phyloP scores from a whole-genome alignment of 2,329 filamentous ascomycete genomes.

The Dothistroma septosporum region DNA sequence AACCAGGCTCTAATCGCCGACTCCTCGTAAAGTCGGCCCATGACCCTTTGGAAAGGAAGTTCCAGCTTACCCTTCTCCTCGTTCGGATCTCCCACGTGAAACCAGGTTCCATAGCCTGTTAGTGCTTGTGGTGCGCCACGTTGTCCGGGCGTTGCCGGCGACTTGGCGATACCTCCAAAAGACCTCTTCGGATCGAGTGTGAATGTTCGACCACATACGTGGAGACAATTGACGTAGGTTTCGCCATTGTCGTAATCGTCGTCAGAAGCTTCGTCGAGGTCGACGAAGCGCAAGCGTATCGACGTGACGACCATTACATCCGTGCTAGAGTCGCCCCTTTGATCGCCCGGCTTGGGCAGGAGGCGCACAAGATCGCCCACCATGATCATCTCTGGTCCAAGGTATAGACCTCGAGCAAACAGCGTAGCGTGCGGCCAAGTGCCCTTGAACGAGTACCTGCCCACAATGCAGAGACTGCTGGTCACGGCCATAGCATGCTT shows the following conservation, averaged over 20 bases:
- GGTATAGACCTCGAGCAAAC: constrained; percentile 51
- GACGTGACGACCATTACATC: constrained; percentile 54
- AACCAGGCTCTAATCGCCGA: constrained; percentile 48
- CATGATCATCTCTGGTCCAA: constrained; percentile 54
- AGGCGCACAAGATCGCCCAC: constrained; percentile 55
- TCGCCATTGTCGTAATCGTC: constrained; percentile 43
- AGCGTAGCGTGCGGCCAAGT: constrained; percentile 53
- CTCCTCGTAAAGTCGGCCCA: constrained; percentile 54
- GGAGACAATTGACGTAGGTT: constrained; percentile 44
- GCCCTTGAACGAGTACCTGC: constrained; percentile 52
- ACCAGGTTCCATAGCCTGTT: constrained; percentile 49
- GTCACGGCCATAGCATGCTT: constrained; percentile 51
- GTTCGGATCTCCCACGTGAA: constrained; percentile 43
- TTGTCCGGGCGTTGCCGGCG: constrained; percentile 16
- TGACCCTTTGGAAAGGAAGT: constrained; percentile 49
- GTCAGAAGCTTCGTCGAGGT: constrained; percentile 46
- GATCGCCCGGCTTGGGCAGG: constrained; percentile 22
- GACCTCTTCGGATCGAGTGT: constrained; percentile 36
- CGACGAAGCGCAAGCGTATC: constrained; percentile 49
- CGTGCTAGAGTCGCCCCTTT: constrained; percentile 34
- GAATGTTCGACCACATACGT: constrained; percentile 50
- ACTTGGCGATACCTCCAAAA: constrained; percentile 32
- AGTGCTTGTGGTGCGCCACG: constrained; percentile 22
- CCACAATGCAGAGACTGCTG: constrained; percentile 51
- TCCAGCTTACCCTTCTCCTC: constrained; percentile 38